Evolutionary conservation across 1,139 yeast genomes (phyloP), one percentile per base, ranked within the genome.

Genomic region (Lodderomyces margitis): DNA sequence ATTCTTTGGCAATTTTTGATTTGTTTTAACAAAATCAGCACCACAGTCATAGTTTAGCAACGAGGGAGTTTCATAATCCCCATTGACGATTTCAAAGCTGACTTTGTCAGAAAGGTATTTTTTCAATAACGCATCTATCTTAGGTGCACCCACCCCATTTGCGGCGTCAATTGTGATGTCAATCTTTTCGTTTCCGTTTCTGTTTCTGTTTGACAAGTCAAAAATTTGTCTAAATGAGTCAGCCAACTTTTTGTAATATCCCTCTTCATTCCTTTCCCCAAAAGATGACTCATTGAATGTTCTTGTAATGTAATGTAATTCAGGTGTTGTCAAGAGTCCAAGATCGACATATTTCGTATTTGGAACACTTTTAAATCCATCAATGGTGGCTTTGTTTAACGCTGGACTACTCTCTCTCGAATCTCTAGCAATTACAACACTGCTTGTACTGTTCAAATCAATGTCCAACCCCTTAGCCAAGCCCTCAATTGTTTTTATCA

Each of bases 61-160:
- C 0, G 66, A 58, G 1, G 96, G 91, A 14, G 68, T 59, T 16
- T 68, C 56, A 52, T 74, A 81, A 19, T 75, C 64, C 43, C 73
- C 80, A 59, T 92, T 92, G 39, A 86, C 80, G 25, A 87, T 63
- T 1, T 60, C 58, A 38, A 62, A 63, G 4, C 68, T 58, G 12
- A 83, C 58, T 31, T 74, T 59, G 2, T 70, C 59, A 2, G 60
- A 51, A 46, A 83, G 63, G 42, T 69, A 64, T 16, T 66, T 54
- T 20, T 68, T 62, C 24, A 80, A 59, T 46, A 85, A 65, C 34
- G 75, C 72, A 21, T 63, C 55, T 23, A 83, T 70, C 58, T 87
- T 86, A 16, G 89, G 87, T 1, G 92, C 96, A 12, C 98, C 99
- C 34, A 92, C 87, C 12, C 99, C 99, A 58, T 92, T 92, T 8